These are phyloP conservation scores for Vigna trinervia DNA, from an alignment of 306 rosid species.

Conservation along the genomic window DNA sequence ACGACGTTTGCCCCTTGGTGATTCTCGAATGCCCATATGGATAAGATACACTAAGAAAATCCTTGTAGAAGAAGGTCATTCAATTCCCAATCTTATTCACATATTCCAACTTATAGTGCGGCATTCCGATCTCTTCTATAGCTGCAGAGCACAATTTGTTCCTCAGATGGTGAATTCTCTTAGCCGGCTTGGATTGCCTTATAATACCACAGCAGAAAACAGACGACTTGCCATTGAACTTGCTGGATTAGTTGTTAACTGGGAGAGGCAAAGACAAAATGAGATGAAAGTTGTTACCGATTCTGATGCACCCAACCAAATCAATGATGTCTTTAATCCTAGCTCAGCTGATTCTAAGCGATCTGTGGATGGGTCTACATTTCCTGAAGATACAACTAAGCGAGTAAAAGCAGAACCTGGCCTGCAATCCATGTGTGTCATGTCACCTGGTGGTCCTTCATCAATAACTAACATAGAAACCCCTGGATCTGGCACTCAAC, in stretches of 20 bases:
- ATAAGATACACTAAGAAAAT: slow-evolving; percentile 94
- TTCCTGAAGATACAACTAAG: slow-evolving; percentile 89
- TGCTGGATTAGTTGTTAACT: slow-evolving; percentile 98
- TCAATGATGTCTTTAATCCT: slow-evolving; percentile 71
- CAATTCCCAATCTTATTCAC: slow-evolving; percentile 97
- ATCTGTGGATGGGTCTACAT: slow-evolving; percentile 81
- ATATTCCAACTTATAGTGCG: slow-evolving; percentile 98
- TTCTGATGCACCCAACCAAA: slow-evolving; percentile 71
- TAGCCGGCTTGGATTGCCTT: slow-evolving; percentile 97
- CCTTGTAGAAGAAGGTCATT: slow-evolving; percentile 98
- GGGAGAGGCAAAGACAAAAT: slow-evolving; percentile 97
- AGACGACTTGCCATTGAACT: slow-evolving; percentile 99
- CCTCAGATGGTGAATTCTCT: slow-evolving; percentile 99
- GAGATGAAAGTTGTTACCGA: slow-evolving; percentile 86
- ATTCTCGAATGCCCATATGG: slow-evolving; percentile 99
- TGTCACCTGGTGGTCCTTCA: slow-evolving; percentile 98
- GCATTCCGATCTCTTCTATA: slow-evolving; percentile 97
- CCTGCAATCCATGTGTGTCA: slow-evolving; percentile 82
- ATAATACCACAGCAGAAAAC: slow-evolving; percentile 90
- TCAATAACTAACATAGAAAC: slow-evolving; percentile 92
- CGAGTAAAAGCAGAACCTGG: slow-evolving; percentile 98
- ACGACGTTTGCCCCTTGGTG: slow-evolving; percentile 94
- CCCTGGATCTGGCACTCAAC: slow-evolving; percentile 92
- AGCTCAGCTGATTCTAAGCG: slow-evolving; percentile 81
- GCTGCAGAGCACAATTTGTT: slow-evolving; percentile 99